These are phyloP conservation scores for Annulohypoxylon stygium DNA, from an alignment of 495 filamentous ascomycete genomes.

Conservation along the genomic window DNA sequence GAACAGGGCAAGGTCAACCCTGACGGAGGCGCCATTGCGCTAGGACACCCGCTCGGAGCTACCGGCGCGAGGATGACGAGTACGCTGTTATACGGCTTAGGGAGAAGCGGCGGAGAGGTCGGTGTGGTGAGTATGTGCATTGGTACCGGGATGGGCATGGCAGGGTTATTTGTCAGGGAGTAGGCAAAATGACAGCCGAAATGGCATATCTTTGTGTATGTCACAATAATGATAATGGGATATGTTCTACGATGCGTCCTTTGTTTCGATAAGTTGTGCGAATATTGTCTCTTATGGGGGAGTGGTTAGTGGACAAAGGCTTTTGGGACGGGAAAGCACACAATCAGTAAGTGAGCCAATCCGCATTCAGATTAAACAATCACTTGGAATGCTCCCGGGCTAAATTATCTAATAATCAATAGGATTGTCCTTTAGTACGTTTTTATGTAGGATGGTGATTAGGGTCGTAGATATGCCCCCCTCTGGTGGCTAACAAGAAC, in stretches of 20 bases:
- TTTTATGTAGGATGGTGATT: not conserved
- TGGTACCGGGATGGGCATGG: conserved; percentile 94
- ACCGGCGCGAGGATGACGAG: conserved; percentile 87
- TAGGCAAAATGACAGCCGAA: conserved; percentile 53
- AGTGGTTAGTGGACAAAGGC: conserved; percentile 7
- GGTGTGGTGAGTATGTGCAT: conserved; percentile 90
- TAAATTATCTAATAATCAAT: not conserved
- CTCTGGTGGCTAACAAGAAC: not conserved
- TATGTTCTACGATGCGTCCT: not conserved
- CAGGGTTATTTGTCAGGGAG: conserved; percentile 85
- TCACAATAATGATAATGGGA: conserved; percentile 7
- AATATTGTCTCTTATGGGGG: not conserved
- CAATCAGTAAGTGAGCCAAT: conserved; percentile 1
- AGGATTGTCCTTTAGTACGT: not conserved
- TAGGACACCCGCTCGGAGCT: conserved; percentile 93
- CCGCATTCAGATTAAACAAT: conserved; percentile 13
- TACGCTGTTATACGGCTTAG: conserved; percentile 76
- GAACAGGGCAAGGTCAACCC: conserved; percentile 81
- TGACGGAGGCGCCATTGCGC: conserved; percentile 91
- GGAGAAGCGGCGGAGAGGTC: conserved; percentile 69
- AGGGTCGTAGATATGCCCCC: not conserved
- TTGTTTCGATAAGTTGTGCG: not conserved
- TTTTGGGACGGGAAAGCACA: not conserved
- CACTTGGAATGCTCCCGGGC: conserved; percentile 13
- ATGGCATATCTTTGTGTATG: conserved; percentile 6